Percentiles rank a stretch among this genome's conserved stretches.
Conservation (phyloP, 1,139 yeast genomes). For the Diutina ranongensis region DNA sequence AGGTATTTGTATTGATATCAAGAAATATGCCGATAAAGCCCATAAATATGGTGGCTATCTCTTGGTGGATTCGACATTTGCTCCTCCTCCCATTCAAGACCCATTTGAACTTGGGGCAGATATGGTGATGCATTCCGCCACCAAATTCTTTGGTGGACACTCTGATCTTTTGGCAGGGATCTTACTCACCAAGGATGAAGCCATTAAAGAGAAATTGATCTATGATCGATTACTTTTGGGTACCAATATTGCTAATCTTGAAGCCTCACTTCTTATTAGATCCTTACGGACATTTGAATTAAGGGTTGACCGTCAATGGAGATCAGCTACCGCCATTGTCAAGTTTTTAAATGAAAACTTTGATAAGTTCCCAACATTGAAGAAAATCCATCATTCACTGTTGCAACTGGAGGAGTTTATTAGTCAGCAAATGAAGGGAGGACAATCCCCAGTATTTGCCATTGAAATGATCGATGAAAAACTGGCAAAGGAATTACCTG, state of each 20-base stretch:
- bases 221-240: constrained; percentile 63
- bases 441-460: constrained; percentile 69
- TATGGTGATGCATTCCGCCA: constrained; percentile 77
- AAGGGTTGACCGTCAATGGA: constrained; percentile 56
- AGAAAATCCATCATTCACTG: constrained; percentile 56
- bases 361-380: constrained; percentile 35
- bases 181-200: constrained; percentile 46
- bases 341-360: constrained; percentile 40
- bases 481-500: constrained; percentile 54
- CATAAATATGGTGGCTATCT: constrained; percentile 61
- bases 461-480: constrained; percentile 40
- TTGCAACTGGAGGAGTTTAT: constrained; percentile 59
- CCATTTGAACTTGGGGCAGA: constrained; percentile 79
- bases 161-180: constrained; percentile 85
- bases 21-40: constrained; percentile 50
- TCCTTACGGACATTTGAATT: constrained; percentile 71
- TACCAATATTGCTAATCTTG: constrained; percentile 68
- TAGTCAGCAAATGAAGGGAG: constrained; percentile 49
- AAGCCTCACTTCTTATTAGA: constrained; percentile 60
- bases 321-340: constrained; percentile 53
- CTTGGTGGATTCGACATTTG: constrained; percentile 78
- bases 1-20: constrained; percentile 58
- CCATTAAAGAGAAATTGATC: constrained; percentile 32
- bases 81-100: constrained; percentile 83
- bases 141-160: constrained; percentile 89